Evolutionary conservation across 768 basidiomycete species (phyloP).

Genomic region (Mycena floridula): DNA sequence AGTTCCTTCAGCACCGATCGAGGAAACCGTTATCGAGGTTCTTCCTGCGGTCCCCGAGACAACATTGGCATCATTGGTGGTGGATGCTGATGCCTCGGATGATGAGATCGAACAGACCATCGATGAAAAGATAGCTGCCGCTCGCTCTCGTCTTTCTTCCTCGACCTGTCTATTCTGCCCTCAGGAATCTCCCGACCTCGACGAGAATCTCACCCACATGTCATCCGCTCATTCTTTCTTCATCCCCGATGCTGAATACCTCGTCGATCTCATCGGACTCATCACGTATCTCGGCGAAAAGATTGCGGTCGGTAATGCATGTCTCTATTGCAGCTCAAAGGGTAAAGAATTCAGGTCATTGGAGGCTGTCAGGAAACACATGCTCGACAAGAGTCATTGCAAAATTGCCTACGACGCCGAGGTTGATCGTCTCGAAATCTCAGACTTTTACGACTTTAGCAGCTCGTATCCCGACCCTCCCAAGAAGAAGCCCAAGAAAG

Average conservation of each 20-base stretch:
- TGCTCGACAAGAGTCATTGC: constrained; percentile 95
- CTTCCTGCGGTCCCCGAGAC: neutral
- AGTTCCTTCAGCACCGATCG: neutral
- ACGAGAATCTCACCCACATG: constrained; percentile 84
- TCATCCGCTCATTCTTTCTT: constrained; percentile 85
- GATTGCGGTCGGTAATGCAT: constrained; percentile 87
- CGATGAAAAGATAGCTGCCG: constrained; percentile 70
- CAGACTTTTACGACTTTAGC: constrained; percentile 92
- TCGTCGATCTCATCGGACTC: constrained; percentile 79
- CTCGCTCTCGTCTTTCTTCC: constrained; percentile 55
- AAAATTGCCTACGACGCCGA: constrained; percentile 89
- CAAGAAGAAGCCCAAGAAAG: constrained; percentile 19
- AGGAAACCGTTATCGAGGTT: neutral
- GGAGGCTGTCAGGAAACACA: constrained; percentile 90
- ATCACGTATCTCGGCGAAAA: constrained; percentile 87
- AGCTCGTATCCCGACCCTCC: constrained; percentile 59
- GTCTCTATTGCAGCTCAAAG: constrained; percentile 83
- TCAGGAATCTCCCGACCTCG: constrained; percentile 39
- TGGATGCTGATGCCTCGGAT: constrained; percentile 29
- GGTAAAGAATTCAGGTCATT: constrained; percentile 77
- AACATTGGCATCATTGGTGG: constrained; percentile 15
- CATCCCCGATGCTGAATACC: constrained; percentile 89
- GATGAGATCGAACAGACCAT: constrained; percentile 52
- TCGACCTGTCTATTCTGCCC: constrained; percentile 86
- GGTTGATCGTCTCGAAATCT: constrained; percentile 75